Percentiles rank a stretch among this genome's conserved stretches.
phyloP scores from a whole-genome alignment of 2,329 filamentous ascomycete species.

The Coniella vitis region DNA sequence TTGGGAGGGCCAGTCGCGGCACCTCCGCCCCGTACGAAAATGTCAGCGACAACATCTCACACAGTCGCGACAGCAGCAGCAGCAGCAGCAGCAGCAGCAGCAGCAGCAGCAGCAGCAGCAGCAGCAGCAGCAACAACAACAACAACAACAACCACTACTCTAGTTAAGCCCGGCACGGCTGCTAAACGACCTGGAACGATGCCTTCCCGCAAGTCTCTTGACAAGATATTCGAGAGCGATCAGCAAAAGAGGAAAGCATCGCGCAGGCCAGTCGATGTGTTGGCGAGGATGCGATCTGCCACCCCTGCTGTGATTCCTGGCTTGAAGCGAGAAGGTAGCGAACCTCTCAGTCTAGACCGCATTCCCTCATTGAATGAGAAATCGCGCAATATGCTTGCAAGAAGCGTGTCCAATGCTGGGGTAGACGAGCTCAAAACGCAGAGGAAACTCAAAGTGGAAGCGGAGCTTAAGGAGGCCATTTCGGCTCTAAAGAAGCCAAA shows the following conservation, averaged over 20 bases:
- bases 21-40: conserved; percentile 45
- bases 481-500: conserved; percentile 69
- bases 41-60: conserved; percentile 20
- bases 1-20: conserved; percentile 64
- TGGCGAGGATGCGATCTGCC: conserved; percentile 61
- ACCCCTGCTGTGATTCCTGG: conserved; percentile 54
- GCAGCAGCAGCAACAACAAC: conserved; percentile 33
- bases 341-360: conserved; percentile 45
- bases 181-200: conserved; percentile 39
- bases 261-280: conserved; percentile 49
- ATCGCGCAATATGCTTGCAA: conserved; percentile 27
- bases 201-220: conserved; percentile 46
- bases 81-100: conserved; percentile 27
- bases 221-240: conserved; percentile 57
- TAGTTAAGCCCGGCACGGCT: conserved; percentile 44
- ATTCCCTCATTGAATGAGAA: conserved; percentile 42
- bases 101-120: conserved; percentile 30
- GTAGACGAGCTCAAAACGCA: conserved; percentile 51
- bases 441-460: conserved; percentile 61
- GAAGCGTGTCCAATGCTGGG: conserved; percentile 41
- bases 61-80: conserved; percentile 34
- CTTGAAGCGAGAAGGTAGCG: conserved; percentile 64
- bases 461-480: conserved; percentile 68
- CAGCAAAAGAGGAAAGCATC: conserved; percentile 48
- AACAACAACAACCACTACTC: no score